phyloP scores from a whole-genome alignment of 2,329 filamentous ascomycete species.

The Colletotrichum camelliae region DNA sequence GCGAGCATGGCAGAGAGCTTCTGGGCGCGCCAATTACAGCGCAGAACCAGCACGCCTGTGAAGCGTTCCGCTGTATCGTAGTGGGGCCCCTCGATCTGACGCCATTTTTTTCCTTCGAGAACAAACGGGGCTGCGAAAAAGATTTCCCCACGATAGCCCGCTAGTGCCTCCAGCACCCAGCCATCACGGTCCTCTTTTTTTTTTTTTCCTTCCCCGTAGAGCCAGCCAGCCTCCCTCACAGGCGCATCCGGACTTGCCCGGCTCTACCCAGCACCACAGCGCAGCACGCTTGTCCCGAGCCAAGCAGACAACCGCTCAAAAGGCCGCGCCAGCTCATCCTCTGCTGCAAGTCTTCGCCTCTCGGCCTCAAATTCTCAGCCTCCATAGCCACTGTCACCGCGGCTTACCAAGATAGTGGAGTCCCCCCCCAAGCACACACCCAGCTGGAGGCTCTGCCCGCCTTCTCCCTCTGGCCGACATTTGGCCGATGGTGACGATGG shows the following conservation, averaged over 20 bases:
- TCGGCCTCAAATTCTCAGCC: not conserved
- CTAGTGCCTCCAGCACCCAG: not conserved
- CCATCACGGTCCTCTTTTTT: conserved; percentile 9
- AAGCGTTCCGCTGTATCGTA: not conserved
- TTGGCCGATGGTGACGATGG: conserved; percentile 19
- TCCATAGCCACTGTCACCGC: not conserved
- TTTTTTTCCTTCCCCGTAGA: not conserved
- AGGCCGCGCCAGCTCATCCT: not conserved
- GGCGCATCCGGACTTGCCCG: conserved; percentile 13
- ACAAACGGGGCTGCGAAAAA: conserved; percentile 9
- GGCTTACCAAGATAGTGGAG: not conserved
- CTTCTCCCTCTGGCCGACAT: conserved; percentile 20
- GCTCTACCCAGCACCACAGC: not conserved
- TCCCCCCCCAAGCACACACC: not conserved
- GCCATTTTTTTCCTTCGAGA: conserved; percentile 21
- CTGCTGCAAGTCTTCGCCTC: not conserved
- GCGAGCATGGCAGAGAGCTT: not conserved
- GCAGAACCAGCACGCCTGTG: not conserved
- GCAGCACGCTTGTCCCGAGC: not conserved
- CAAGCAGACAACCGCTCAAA: not conserved
- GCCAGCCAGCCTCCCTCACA: not conserved
- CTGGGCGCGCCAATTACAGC: not conserved
- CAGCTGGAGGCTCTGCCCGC: not conserved
- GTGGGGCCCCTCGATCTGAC: conserved; percentile 14
- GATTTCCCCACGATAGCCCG: conserved; percentile 16